phyloP scores from a whole-genome alignment of 1,284 basidiomycete species.

The Cutaneotrichosporon sp. region DNA sequence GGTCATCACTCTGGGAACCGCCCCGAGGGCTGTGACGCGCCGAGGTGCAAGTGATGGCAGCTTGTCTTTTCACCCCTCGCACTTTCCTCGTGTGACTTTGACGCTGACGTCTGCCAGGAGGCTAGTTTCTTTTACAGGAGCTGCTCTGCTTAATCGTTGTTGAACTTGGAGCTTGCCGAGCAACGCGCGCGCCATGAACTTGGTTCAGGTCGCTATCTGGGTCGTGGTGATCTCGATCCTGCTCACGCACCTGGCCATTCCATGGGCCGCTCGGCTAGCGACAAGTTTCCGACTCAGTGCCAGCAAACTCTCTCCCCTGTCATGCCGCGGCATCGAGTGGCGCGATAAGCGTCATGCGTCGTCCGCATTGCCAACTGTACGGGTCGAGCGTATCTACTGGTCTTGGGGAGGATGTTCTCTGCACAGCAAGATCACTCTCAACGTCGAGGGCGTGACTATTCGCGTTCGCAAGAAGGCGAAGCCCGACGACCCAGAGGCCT shows the following conservation, averaged over 20 bases:
- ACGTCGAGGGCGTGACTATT: conserved; percentile 36
- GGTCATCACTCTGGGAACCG: too few species aligned
- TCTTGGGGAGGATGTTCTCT: conserved; percentile 27
- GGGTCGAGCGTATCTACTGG: conserved; percentile 34
- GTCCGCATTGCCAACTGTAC: conserved; percentile 23
- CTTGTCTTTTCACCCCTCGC: too few species aligned
- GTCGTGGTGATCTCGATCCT: conserved; percentile 12
- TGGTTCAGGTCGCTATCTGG: conserved; percentile 6
- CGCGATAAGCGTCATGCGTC: conserved; percentile 13
- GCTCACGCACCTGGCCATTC: conserved; percentile 19
- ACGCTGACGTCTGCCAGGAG: too few species aligned
- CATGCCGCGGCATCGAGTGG: conserved; percentile 39
- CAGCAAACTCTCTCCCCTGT: conserved; percentile 20
- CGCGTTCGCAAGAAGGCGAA: conserved; percentile 15
- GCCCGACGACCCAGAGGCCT: neutral
- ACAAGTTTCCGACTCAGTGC: conserved; percentile 20
- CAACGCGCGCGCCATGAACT: conserved; percentile 6
- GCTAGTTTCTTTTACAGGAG: too few species aligned
- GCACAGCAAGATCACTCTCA: conserved; percentile 27
- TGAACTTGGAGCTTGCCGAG: neutral
- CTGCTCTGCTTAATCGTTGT: too few species aligned
- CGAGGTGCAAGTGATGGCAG: too few species aligned
- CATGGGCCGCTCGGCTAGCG: conserved; percentile 14
- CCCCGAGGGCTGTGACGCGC: too few species aligned
- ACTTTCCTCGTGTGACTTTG: too few species aligned